Evolutionary conservation across 2,329 filamentous ascomycete species (phyloP), one percentile per base, ranked within the genome.

Genomic region (Pseudogymnoascus sp.): DNA sequence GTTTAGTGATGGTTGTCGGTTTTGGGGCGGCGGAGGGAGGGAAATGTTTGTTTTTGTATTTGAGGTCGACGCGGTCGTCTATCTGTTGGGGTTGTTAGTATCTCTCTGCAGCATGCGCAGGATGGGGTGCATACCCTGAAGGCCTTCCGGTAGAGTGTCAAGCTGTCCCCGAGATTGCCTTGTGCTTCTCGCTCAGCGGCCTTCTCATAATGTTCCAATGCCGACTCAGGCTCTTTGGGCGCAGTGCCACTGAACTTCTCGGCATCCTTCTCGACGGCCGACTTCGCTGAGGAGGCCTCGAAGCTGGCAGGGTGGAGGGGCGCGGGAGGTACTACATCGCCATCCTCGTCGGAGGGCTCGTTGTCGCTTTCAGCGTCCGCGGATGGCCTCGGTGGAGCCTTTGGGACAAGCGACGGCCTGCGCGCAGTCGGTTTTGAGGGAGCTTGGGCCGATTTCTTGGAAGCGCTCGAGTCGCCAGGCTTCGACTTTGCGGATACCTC

Each of bases 41-140:
- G 71, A 95, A 97, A 76, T 97, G 87, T 77, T 97, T 97, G 71
- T 91, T 88, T 71, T 90, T 90, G 78, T 97, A 99, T 64, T 84
- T 82, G 70, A 90, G 85, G 74, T 99, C 92, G 62, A 99, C 93
- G 13, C 82, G 80, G 63, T 87, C 82, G 73, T 97, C 95, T 76
- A 99, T 84, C 88, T 93, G 68, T 8, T 64, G 15, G 19, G 62
- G n/a, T 66, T 65, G 64, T 71, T 47, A 67, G 60, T 6, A 38
- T 33, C 21, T 26, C 36, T 63, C 11, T 13, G 1, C 17, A 13
- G 9, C 5, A 35, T 35, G 3, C 11, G 38, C 42, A 17, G 44
- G 26, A 33, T 61, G 4, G 21, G 26, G 36, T n/a, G 71, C 81
- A 64, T 76, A 93, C 91, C 74, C 88, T 86, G 74, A 96, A 97